phyloP scores from a whole-genome alignment of 139 green algal species.

The Chlamydomonas sp. region DNA sequence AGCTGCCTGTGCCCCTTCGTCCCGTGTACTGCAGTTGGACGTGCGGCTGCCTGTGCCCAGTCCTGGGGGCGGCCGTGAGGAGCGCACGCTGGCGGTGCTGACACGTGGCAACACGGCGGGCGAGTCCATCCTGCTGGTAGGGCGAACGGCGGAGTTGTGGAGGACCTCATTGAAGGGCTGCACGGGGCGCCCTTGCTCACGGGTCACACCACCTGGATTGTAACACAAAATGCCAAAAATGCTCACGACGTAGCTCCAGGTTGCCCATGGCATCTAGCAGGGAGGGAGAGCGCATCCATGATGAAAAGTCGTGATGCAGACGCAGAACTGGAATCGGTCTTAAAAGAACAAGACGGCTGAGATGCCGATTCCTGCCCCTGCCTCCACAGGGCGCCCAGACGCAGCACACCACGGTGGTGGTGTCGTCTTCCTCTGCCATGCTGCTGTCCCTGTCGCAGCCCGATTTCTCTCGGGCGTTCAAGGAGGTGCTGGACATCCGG shows the following conservation, averaged over 20 bases:
- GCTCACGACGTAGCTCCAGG: no score
- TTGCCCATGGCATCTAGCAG: not conserved
- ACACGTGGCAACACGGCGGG: slow-evolving; percentile 21
- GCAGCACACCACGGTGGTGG: slow-evolving; percentile 34
- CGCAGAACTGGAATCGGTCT: not conserved
- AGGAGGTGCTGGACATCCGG: slow-evolving; percentile 41
- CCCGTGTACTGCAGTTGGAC: not conserved
- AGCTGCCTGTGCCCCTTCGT: not conserved
- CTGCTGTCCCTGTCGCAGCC: slow-evolving; percentile 35
- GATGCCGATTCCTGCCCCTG: not conserved
- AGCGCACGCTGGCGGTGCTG: slow-evolving; percentile 31
- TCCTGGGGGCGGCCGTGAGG: slow-evolving; percentile 23
- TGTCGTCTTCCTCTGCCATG: slow-evolving; percentile 14
- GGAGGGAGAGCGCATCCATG: no score
- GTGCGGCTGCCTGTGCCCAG: slow-evolving; percentile 24
- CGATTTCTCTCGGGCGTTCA: slow-evolving; percentile 35
- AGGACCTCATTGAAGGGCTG: not conserved
- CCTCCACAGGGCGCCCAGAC: not conserved
- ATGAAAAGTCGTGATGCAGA: not conserved
- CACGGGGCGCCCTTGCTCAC: no score
- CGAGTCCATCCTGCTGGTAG: slow-evolving; percentile 25
- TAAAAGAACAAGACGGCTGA: not conserved
- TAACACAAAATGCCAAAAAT: no score
- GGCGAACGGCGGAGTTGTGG: not conserved
- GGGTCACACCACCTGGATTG: no score